Evolutionary conservation across 2,329 filamentous ascomycete species (phyloP).

Genomic region (Fusarium burgessii): DNA sequence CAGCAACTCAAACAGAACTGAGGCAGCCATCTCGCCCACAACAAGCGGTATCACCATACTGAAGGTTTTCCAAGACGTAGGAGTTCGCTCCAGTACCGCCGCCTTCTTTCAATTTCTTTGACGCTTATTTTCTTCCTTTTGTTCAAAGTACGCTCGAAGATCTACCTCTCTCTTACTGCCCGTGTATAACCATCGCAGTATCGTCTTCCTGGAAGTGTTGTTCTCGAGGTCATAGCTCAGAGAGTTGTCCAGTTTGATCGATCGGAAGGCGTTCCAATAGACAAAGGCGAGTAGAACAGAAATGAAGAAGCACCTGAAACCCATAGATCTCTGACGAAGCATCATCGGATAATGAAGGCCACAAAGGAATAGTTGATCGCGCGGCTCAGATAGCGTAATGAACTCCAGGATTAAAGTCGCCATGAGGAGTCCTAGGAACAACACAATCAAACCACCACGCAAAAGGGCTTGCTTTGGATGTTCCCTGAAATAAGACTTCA

Average conservation of each 20-base stretch:
- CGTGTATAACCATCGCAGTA: slow-evolving; percentile 5
- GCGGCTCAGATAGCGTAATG: slow-evolving; percentile 12
- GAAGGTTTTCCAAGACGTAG: slow-evolving; percentile 3
- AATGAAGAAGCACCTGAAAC: slow-evolving; percentile 8
- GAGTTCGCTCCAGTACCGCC: not conserved
- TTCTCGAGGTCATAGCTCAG: not conserved
- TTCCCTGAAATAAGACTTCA: slow-evolving; percentile 29
- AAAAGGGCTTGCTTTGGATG: slow-evolving; percentile 18
- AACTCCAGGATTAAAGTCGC: slow-evolving; percentile 10
- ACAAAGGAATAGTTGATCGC: slow-evolving; percentile 17
- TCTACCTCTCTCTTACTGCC: not conserved
- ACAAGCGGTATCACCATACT: slow-evolving; percentile 6
- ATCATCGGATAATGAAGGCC: slow-evolving; percentile 3
- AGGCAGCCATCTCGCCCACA: slow-evolving; percentile 11
- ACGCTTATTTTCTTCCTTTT: not conserved
- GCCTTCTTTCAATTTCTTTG: slow-evolving; percentile 1
- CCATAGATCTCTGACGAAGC: not conserved
- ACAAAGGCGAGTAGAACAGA: slow-evolving; percentile 9
- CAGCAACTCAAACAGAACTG: slow-evolving; percentile 23
- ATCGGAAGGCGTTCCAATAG: slow-evolving; percentile 28
- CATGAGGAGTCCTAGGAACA: slow-evolving; percentile 22
- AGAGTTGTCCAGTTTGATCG: slow-evolving; percentile 10
- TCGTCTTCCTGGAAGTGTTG: not conserved
- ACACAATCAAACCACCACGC: slow-evolving; percentile 15
- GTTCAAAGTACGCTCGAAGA: not conserved